These are phyloP conservation scores for Candida nemodendra DNA, from an alignment of 805 yeast genomes.

Conservation along the genomic window DNA sequence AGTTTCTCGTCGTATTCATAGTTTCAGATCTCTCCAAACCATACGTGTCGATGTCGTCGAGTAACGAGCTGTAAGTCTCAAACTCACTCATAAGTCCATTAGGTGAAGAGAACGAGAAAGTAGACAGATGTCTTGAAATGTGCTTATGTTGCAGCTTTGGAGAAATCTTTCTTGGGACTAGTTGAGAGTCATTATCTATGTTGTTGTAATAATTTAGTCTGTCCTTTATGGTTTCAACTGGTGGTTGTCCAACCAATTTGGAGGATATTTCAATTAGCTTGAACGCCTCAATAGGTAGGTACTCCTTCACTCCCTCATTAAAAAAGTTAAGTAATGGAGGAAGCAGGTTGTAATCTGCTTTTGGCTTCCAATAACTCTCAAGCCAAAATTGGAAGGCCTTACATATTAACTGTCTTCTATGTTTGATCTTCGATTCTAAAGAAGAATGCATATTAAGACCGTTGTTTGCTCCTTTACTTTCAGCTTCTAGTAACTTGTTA, in stretches of 20 bases:
- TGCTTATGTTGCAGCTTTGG: constrained; percentile 33
- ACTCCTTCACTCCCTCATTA: constrained; percentile 67
- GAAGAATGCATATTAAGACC: constrained; percentile 36
- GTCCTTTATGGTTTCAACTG: constrained; percentile 40
- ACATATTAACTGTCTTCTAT: constrained; percentile 65
- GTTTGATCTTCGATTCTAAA: constrained; percentile 46
- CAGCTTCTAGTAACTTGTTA: constrained; percentile 34
- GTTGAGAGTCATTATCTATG: constrained; percentile 41
- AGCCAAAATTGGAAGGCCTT: constrained; percentile 79
- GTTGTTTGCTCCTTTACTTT: constrained; percentile 21
- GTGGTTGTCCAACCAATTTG: constrained; percentile 53
- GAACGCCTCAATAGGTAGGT: constrained; percentile 65
- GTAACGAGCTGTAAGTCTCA: constrained; percentile 31
- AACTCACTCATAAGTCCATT: constrained; percentile 25
- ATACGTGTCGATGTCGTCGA: constrained; percentile 34
- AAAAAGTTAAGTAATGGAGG: constrained; percentile 75
- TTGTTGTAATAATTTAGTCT: constrained; percentile 33
- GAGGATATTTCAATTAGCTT: constrained; percentile 62
- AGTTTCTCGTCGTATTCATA: constrained; percentile 16
- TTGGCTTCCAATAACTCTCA: constrained; percentile 83
- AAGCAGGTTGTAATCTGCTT: constrained; percentile 55
- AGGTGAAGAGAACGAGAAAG: constrained; percentile 19
- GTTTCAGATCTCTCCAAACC: constrained; percentile 27
- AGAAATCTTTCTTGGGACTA: constrained; percentile 52
- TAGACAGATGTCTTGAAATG: constrained; percentile 26